These are phyloP conservation scores for Phaffomyces thermotolerans DNA, from an alignment of 805 yeast genomes.

Conservation along the genomic window DNA sequence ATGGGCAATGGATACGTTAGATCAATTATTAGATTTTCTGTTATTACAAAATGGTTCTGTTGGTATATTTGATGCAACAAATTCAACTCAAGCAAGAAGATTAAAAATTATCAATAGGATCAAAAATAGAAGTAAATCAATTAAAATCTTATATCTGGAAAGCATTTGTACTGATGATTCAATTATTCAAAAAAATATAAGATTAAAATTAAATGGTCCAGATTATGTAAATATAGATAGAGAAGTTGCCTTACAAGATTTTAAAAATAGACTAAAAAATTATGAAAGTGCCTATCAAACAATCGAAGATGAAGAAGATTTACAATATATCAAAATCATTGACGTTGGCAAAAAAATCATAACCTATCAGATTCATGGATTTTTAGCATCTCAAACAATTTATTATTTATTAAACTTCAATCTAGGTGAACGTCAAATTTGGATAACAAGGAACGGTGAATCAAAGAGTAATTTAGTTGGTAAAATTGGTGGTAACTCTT, in stretches of 20 bases:
- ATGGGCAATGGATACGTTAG: slow-evolving; percentile 95
- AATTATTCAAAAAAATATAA: slow-evolving; percentile 75
- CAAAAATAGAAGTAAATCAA: slow-evolving; percentile 46
- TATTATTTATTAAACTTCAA: slow-evolving; percentile 87
- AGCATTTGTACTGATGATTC: slow-evolving; percentile 77
- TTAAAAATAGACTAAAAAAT: slow-evolving; percentile 69
- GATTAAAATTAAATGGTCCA: slow-evolving; percentile 85
- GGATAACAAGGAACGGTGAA: slow-evolving; percentile 96
- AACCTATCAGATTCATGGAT: slow-evolving; percentile 82
- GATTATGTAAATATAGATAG: slow-evolving; percentile 87
- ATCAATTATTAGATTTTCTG: slow-evolving; percentile 74
- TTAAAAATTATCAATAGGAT: slow-evolving; percentile 49
- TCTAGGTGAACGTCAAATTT: slow-evolving; percentile 80
- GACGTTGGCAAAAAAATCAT: slow-evolving; percentile 94
- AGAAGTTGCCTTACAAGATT: slow-evolving; percentile 70
- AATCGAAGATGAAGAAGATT: slow-evolving; percentile 66
- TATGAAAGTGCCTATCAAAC: slow-evolving; percentile 90
- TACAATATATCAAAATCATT: slow-evolving; percentile 90
- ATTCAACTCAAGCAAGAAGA: slow-evolving; percentile 63
- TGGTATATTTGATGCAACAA: slow-evolving; percentile 86
- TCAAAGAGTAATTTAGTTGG: slow-evolving; percentile 80
- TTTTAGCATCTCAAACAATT: slow-evolving; percentile 86
- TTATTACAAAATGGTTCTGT: slow-evolving; percentile 80
- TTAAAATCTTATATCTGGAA: slow-evolving; percentile 80
- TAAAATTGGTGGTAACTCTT: slow-evolving; percentile 86